Evolutionary conservation across 768 basidiomycete genomes (phyloP).

Genomic region (Psilocybe subaeruginosa): DNA sequence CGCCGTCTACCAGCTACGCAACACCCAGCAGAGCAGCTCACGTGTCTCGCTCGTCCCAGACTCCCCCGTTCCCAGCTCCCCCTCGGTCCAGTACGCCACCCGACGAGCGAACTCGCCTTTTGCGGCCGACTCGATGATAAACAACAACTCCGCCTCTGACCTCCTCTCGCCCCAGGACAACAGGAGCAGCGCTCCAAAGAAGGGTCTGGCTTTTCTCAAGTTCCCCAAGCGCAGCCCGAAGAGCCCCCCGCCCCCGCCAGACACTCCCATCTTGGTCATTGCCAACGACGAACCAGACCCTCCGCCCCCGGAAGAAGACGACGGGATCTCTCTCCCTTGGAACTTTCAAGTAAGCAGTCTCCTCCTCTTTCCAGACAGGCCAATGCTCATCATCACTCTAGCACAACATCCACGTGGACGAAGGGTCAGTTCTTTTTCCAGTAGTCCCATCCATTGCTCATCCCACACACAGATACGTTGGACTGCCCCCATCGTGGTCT

Average conservation of each 20-base stretch:
- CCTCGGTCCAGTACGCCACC: slow-evolving; percentile 36
- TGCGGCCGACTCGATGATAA: neutral
- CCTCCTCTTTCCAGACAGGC: neutral
- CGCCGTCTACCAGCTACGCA: slow-evolving; percentile 50
- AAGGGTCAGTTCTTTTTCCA: slow-evolving; percentile 48
- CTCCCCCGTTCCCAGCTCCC: slow-evolving; percentile 43
- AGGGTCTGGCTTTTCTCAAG: slow-evolving; percentile 44
- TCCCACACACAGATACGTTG: slow-evolving; percentile 46
- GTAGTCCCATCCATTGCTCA: neutral
- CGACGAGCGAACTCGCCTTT: slow-evolving; percentile 32
- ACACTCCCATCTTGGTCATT: slow-evolving; percentile 13
- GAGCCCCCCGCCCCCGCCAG: slow-evolving; percentile 25
- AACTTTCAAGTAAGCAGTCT: slow-evolving; percentile 66
- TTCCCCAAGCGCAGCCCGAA: slow-evolving; percentile 41
- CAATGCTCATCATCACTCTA: slow-evolving; percentile 24
- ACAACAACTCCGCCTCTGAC: slow-evolving; percentile 27
- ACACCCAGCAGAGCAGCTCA: slow-evolving; percentile 44
- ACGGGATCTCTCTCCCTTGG: slow-evolving; percentile 70
- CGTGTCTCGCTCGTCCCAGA: slow-evolving; percentile 29
- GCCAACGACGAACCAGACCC: slow-evolving; percentile 23
- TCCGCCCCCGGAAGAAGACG: slow-evolving; percentile 46
- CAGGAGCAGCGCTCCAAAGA: slow-evolving; percentile 31
- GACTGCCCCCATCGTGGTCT: slow-evolving; percentile 78
- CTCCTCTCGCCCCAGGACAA: slow-evolving; percentile 33
- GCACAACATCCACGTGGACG: slow-evolving; percentile 83